Conservation (phyloP, 208 protist species). For the Zelonia costaricensis region DNA sequence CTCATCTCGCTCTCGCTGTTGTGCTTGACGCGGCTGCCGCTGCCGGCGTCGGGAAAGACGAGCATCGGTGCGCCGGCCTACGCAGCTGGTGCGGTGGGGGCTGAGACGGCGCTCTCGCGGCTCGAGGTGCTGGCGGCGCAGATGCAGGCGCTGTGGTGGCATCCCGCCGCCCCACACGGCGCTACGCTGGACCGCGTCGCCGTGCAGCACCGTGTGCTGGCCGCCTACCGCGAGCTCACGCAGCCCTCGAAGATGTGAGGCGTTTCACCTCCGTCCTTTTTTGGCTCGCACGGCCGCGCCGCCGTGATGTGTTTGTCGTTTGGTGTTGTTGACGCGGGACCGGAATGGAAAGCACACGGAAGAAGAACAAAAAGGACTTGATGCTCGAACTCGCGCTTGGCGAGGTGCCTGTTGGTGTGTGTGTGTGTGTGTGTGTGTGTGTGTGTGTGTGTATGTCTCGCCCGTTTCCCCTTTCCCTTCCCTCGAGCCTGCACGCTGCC, state of each 20-base stretch:
- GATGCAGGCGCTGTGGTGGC: constrained; percentile 30
- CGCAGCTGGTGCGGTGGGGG: constrained; percentile 8
- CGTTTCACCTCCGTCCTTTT: background rate
- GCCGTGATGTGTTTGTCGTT: too few species aligned
- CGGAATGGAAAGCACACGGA: too few species aligned
- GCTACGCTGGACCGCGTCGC: constrained; percentile 2
- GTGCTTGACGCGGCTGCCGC: constrained; percentile 10
- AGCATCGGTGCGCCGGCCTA: constrained; percentile 11
- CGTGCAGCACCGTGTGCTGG: constrained; percentile 23
- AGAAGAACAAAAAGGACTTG: too few species aligned
- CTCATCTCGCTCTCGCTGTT: constrained; percentile 25
- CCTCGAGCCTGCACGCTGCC: background rate
- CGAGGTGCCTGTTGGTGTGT: background rate
- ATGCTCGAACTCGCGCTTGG: too few species aligned
- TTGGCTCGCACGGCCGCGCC: too few species aligned
- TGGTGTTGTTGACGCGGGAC: too few species aligned
- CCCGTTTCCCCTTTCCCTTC: background rate
- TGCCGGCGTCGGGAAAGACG: background rate
- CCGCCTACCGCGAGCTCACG: constrained; percentile 21
- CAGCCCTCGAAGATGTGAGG: constrained; percentile 28
- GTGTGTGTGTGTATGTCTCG: background rate
- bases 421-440: background rate
- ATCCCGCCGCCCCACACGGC: constrained; percentile 10
- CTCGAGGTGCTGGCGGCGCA: constrained; percentile 26
- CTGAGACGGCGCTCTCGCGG: constrained; percentile 20